phyloP scores from a whole-genome alignment of 1,284 basidiomycete species.

The Ceratobasidium theobromae region DNA sequence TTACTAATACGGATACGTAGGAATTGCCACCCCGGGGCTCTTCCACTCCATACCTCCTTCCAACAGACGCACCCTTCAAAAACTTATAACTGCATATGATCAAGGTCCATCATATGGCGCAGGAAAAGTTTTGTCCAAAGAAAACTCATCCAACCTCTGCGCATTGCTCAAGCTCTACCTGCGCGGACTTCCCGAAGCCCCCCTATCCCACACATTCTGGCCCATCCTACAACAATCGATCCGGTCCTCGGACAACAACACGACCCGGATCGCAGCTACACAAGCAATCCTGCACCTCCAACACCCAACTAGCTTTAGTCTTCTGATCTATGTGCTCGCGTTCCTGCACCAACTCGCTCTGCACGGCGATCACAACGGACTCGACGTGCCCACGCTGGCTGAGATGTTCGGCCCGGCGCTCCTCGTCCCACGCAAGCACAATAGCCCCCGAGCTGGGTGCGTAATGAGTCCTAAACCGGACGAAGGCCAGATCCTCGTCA shows the following conservation, averaged over 20 bases:
- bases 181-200: conserved; percentile 15
- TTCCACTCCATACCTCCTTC: neutral
- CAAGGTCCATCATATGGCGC: conserved; percentile 1
- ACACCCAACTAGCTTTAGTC: neutral
- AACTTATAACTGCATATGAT: neutral
- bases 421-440: conserved; percentile 9
- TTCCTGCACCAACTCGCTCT: conserved; percentile 15
- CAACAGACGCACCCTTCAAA: conserved; percentile 14
- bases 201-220: conserved; percentile 2
- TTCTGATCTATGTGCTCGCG: conserved; percentile 1
- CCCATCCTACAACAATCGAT: neutral
- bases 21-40: conserved; percentile 6
- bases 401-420: conserved; percentile 16
- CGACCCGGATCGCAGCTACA: neutral
- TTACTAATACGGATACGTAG: neutral
- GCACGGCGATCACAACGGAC: conserved; percentile 5
- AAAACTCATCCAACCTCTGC: conserved; percentile 6
- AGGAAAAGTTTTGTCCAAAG: neutral
- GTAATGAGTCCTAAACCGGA: neutral
- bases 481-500: neutral
- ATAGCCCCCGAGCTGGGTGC: neutral
- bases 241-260: neutral
- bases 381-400: neutral
- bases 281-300: conserved; percentile 15
- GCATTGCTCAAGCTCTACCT: conserved; percentile 20